Conservation (phyloP, 108 stramenopile genomes). For the Nitzschia putrida region DNA sequence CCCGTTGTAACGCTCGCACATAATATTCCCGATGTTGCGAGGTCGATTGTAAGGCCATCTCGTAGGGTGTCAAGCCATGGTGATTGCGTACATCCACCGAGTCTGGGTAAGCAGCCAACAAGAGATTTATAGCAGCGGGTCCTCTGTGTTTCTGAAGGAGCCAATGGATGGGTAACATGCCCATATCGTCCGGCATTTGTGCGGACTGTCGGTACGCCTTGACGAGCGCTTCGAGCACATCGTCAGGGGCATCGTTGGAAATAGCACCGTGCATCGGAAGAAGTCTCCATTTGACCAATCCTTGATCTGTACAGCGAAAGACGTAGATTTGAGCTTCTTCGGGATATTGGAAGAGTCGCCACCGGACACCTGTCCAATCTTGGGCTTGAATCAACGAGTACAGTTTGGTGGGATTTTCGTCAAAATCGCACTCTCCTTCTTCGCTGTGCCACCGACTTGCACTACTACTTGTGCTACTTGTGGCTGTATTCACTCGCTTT, state of each 20-base stretch:
- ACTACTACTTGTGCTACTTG: too few relatives aligned
- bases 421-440: constrained; percentile 55
- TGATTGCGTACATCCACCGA: constrained; percentile 6
- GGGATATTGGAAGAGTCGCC: neutral
- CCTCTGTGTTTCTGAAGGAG: constrained; percentile 64
- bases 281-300: constrained; percentile 80
- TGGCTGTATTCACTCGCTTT: too few relatives aligned
- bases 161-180: constrained; percentile 77
- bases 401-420: constrained; percentile 61
- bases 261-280: constrained; percentile 80
- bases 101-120: constrained; percentile 67
- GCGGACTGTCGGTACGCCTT: constrained; percentile 51
- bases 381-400: constrained; percentile 64
- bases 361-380: constrained; percentile 62
- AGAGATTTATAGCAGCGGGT: constrained; percentile 48
- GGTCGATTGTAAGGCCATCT: constrained; percentile 18
- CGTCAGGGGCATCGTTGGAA: constrained; percentile 65
- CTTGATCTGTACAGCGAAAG: constrained; percentile 59
- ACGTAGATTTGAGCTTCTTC: constrained; percentile 63
- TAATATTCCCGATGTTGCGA: constrained; percentile 12
- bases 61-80: constrained; percentile 15
- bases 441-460: neutral
- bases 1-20: constrained; percentile 11
- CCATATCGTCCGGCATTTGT: constrained; percentile 75
- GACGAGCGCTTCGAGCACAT: constrained; percentile 50